A percentile compares a stretch with the other conserved stretches of the same genome.
phyloP scores from a whole-genome alignment of 257 asterid genomes.

The Paraleonurus japonicus region DNA sequence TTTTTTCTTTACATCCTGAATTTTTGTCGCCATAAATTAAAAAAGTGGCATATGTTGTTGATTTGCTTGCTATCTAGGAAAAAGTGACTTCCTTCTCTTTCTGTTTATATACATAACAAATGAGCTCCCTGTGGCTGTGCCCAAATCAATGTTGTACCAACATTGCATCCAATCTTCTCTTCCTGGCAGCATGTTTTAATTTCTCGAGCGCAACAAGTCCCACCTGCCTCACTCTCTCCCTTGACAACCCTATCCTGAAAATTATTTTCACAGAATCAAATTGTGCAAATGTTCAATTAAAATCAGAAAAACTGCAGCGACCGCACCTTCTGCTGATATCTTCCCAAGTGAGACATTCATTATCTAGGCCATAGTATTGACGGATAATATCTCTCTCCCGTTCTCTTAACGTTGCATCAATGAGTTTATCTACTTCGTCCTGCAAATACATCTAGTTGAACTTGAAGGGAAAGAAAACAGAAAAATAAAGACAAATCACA shows the following conservation, averaged over 20 bases:
- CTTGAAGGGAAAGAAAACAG: neutral
- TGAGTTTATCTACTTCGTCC: conserved; percentile 86
- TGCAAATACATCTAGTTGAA: conserved; percentile 29
- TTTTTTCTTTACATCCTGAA: neutral
- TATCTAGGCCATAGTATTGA: conserved; percentile 80
- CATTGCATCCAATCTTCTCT: conserved; percentile 70
- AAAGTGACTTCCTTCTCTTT: conserved; percentile 22
- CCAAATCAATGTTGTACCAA: conserved; percentile 46
- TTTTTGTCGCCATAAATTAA: conserved; percentile 1
- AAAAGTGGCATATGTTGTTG: conserved; percentile 8
- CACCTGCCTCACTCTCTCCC: conserved; percentile 97
- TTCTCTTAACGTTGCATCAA: conserved; percentile 52
- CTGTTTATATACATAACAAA: conserved; percentile 38
- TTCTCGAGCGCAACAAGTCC: conserved; percentile 95
- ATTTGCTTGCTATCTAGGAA: conserved; percentile 17
- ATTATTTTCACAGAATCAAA: neutral
- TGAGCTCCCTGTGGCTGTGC: conserved; percentile 2
- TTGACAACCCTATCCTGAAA: conserved; percentile 91
- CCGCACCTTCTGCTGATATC: conserved; percentile 84
- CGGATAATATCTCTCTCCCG: conserved; percentile 85
- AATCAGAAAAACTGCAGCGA: neutral
- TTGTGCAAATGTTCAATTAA: neutral
- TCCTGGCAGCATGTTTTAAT: conserved; percentile 86
- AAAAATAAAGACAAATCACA: too few relatives aligned
- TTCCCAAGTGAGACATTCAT: conserved; percentile 95